These are phyloP conservation scores for Silene uniflora DNA, from an alignment of 148 eudicot genomes.

Conservation along the genomic window DNA sequence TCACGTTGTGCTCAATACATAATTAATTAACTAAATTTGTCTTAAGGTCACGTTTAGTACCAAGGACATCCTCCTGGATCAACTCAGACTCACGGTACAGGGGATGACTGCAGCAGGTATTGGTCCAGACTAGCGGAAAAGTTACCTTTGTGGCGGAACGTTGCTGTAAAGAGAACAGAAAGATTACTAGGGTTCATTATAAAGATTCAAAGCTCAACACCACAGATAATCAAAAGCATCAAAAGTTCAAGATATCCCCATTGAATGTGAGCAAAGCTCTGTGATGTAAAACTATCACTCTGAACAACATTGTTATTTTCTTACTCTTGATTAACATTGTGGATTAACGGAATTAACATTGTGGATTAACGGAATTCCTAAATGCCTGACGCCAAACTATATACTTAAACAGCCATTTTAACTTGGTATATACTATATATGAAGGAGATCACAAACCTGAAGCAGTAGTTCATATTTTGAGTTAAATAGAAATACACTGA, in stretches of 20 bases:
- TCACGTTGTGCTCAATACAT: neutral
- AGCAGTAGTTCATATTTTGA: slow-evolving; percentile 87
- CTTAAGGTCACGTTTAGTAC: slow-evolving; percentile 28
- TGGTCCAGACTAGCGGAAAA: slow-evolving; percentile 96
- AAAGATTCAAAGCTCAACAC: neutral
- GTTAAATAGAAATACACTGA: slow-evolving; percentile 85
- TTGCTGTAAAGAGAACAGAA: slow-evolving; percentile 50
- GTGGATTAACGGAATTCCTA: no score
- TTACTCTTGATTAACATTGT: no score
- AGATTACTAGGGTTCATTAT: neutral
- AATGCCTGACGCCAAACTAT: neutral
- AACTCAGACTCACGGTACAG: slow-evolving; percentile 79
- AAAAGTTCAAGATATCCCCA: no score
- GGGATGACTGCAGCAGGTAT: slow-evolving; percentile 98
- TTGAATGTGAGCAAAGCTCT: no score
- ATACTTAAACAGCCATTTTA: no score
- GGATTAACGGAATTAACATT: neutral
- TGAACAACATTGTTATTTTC: no score
- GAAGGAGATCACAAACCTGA: slow-evolving; percentile 48
- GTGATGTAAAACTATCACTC: no score
- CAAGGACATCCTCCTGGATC: slow-evolving; percentile 66
- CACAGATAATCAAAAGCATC: neutral
- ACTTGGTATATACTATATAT: neutral
- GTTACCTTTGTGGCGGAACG: slow-evolving; percentile 93
- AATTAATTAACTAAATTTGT: neutral